Evolutionary conservation across 192 early-diverging fungal species (phyloP).

Genomic region (Coemansia sp.): DNA sequence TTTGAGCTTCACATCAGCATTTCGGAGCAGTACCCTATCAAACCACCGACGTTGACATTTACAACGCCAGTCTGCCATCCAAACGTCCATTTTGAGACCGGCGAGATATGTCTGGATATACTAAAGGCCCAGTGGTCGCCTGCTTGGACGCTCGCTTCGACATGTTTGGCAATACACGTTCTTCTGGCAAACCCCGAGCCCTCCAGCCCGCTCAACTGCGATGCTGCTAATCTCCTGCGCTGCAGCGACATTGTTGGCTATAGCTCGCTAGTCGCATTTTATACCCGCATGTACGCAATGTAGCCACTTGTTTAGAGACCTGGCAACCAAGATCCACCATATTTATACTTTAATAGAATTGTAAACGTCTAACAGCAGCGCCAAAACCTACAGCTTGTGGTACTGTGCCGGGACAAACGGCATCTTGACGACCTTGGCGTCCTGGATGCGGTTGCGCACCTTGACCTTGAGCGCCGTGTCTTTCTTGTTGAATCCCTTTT

Average conservation of each 20-base stretch:
- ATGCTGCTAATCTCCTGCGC: slow-evolving; percentile 90
- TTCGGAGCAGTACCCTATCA: slow-evolving; percentile 74
- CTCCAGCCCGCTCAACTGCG: slow-evolving; percentile 89
- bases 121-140: slow-evolving; percentile 94
- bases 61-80: slow-evolving; percentile 88
- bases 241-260: slow-evolving; percentile 87
- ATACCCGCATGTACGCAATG: slow-evolving; percentile 72
- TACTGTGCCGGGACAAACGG: slow-evolving; percentile 89
- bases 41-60: slow-evolving; percentile 71
- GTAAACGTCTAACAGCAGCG: no score
- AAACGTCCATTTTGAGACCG: slow-evolving; percentile 93
- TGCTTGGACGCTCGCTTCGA: slow-evolving; percentile 88
- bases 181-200: slow-evolving; percentile 87
- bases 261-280: slow-evolving; percentile 83
- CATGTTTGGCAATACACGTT: slow-evolving; percentile 78
- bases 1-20: slow-evolving; percentile 83
- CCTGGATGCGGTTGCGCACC: slow-evolving; percentile 83
- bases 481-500: slow-evolving; percentile 83
- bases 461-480: slow-evolving; percentile 91
- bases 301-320: no score
- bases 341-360: slow-evolving; percentile 5
- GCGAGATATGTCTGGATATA: slow-evolving; percentile 96
- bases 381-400: slow-evolving; percentile 58
- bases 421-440: slow-evolving; percentile 88
- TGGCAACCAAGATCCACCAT: no score